Evolutionary conservation across 2,329 filamentous ascomycete genomes (phyloP).

Genomic region (Ascochyta rabiei): DNA sequence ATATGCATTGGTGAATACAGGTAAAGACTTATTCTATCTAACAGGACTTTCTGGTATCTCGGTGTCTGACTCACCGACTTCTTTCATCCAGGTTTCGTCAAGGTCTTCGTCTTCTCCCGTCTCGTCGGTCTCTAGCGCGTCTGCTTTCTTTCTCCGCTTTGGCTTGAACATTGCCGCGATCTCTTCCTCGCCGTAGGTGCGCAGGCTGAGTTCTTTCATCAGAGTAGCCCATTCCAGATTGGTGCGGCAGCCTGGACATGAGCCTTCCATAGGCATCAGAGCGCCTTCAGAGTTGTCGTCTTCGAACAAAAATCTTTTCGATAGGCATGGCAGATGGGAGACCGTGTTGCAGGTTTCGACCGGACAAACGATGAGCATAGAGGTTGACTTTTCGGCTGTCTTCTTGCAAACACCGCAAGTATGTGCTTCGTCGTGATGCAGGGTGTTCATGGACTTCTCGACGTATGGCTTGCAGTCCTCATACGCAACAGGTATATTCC

Average conservation of each 20-base stretch:
- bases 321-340: slow-evolving; percentile 64
- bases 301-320: slow-evolving; percentile 56
- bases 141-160: slow-evolving; percentile 47
- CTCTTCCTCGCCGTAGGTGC: slow-evolving; percentile 72
- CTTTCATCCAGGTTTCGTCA: slow-evolving; percentile 44
- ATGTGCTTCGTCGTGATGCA: slow-evolving; percentile 18
- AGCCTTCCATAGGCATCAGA: slow-evolving; percentile 71
- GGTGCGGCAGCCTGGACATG: slow-evolving; percentile 72
- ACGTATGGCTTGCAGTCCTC: slow-evolving; percentile 56
- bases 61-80: slow-evolving; percentile 38
- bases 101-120: slow-evolving; percentile 31
- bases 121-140: slow-evolving; percentile 25
- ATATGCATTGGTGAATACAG: too few species aligned
- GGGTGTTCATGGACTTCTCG: slow-evolving; percentile 55
- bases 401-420: slow-evolving; percentile 59
- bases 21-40: background rate
- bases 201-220: slow-evolving; percentile 80
- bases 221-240: slow-evolving; percentile 74
- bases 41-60: slow-evolving; percentile 15
- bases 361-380: slow-evolving; percentile 60
- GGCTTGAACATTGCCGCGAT: slow-evolving; percentile 71
- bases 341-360: slow-evolving; percentile 54
- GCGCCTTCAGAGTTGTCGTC: slow-evolving; percentile 37
- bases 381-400: slow-evolving; percentile 44
- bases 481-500: slow-evolving; percentile 61